phyloP scores from a whole-genome alignment of 176 grass and related monocot genomes.

The Leersia perrieri region DNA sequence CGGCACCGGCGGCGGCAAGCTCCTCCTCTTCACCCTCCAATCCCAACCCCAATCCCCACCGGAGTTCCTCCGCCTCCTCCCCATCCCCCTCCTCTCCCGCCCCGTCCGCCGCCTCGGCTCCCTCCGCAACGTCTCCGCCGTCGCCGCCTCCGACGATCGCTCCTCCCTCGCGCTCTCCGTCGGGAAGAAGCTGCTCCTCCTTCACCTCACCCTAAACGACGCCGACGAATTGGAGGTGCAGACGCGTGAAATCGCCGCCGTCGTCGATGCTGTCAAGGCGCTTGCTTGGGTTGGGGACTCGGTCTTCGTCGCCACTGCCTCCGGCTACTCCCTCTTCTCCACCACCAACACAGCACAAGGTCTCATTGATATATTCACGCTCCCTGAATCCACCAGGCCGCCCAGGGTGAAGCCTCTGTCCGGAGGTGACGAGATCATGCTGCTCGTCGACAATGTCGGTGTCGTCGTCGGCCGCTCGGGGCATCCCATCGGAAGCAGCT shows the following conservation, averaged over 20 bases:
- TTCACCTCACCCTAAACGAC: constrained; percentile 60
- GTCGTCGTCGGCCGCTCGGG: constrained; percentile 56
- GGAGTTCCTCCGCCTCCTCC: constrained; percentile 60
- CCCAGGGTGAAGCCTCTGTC: constrained; percentile 72
- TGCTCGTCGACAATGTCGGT: constrained; percentile 88
- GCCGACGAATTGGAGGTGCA: constrained; percentile 54
- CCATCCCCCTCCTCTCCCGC: constrained; percentile 55
- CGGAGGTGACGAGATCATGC: constrained; percentile 56
- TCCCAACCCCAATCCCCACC: constrained; percentile 26
- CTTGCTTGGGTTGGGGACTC: constrained; percentile 74
- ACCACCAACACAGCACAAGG: constrained; percentile 17
- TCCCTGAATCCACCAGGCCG: constrained; percentile 59
- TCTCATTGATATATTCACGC: constrained; percentile 58
- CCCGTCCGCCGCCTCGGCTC: constrained; percentile 71
- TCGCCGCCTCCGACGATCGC: constrained; percentile 29
- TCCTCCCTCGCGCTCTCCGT: constrained; percentile 35
- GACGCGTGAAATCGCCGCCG: constrained; percentile 53
- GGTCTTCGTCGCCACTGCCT: constrained; percentile 57
- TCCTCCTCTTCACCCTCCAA: constrained; percentile 64
- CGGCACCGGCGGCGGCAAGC: constrained; percentile 87
- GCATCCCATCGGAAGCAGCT: constrained; percentile 70
- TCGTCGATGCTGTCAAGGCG: constrained; percentile 62
- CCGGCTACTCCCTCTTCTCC: constrained; percentile 62
- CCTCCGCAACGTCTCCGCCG: constrained; percentile 55
- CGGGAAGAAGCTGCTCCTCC: constrained; percentile 60